Evolutionary conservation across 2,329 filamentous ascomycete genomes (phyloP), one percentile per base, ranked within the genome.

Genomic region (Dissoconium aciculare): DNA sequence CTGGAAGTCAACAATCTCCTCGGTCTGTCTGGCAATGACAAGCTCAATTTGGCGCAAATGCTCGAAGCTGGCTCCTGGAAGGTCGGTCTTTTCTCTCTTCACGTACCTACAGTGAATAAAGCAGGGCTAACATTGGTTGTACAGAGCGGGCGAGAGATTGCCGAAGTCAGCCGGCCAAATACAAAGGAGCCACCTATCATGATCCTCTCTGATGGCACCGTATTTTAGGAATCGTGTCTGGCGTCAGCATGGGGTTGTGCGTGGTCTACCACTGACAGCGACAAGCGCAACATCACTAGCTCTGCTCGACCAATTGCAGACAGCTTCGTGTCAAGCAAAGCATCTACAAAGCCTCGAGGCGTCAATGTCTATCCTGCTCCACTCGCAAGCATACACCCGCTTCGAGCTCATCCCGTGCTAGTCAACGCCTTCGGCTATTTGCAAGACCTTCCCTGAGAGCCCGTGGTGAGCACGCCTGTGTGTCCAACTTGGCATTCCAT

Each of bases 1-100:
- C 63, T 62, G 3, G 74, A 80, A 36, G 77, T 84, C 43, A 82
- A 81, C 52, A 56, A 63, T 24, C 59, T 69, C 28, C 56, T 94
- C 28, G 72, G 70, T 33, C 58, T 94, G 24, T 66, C 64, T 5
- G 82, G 79, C 3, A 62, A 71, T 21, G 73, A 87, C 42, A 65
- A 66, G 44, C 59, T 98, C 52, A 80, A 64, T 24, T 58, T 95
- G 43, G 74, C 85, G 4, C 89, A 98, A 55, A 73, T 98, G 62
- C 66, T 98, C 11, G 89, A 95, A 57, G 89, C 87, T 10, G 89
- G 89, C 30, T 92, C 82, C 51, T 98, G 89, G 87, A 95, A 95
- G 79, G 85, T 89, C 56, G 59, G 71, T 46, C n/a, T n/a, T n/a
- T n/a, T n/a, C n/a, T n/a, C n/a, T n/a, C n/a, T n/a, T n/a, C n/a